These are phyloP conservation scores for Kwoniella botswanensis DNA, from an alignment of 768 basidiomycete species.

Conservation along the genomic window DNA sequence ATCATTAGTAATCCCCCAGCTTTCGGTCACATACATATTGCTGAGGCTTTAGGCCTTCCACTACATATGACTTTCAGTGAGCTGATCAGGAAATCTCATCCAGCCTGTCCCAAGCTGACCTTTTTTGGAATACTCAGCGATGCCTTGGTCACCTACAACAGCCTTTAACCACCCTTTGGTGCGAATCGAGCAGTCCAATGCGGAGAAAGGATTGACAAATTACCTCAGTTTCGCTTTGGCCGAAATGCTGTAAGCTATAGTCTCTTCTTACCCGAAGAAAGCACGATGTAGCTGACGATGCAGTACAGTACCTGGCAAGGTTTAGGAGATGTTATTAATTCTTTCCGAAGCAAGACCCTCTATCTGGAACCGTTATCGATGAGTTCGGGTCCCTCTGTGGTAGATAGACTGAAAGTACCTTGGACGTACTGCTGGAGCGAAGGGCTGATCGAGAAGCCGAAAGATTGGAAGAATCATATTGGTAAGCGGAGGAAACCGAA, in stretches of 20 bases:
- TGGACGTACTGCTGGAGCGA: slow-evolving; percentile 73
- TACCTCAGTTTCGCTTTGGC: slow-evolving; percentile 68
- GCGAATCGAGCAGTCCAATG: slow-evolving; percentile 66
- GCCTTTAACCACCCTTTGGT: slow-evolving; percentile 71
- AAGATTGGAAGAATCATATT: slow-evolving; percentile 70
- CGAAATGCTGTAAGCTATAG: slow-evolving; percentile 62
- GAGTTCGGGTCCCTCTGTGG: slow-evolving; percentile 64
- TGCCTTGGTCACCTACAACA: slow-evolving; percentile 70
- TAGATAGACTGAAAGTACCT: slow-evolving; percentile 66
- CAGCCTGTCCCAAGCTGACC: slow-evolving; percentile 1
- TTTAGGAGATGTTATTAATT: slow-evolving; percentile 68
- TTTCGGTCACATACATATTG: slow-evolving; percentile 71
- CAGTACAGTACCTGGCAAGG: slow-evolving; percentile 55
- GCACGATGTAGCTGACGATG: not conserved
- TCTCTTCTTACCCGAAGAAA: not conserved
- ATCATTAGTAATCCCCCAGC: slow-evolving; percentile 73
- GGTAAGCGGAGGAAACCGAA: slow-evolving; percentile 57
- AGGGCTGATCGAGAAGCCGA: slow-evolving; percentile 67
- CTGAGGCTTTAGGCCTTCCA: slow-evolving; percentile 69
- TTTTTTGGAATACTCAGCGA: slow-evolving; percentile 59
- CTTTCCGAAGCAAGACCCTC: slow-evolving; percentile 64
- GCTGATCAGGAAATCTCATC: slow-evolving; percentile 12
- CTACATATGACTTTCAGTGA: slow-evolving; percentile 65
- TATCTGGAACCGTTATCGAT: slow-evolving; percentile 63
- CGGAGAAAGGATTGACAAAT: slow-evolving; percentile 65